Base-by-base conservation (phyloP, 306 rosid genomes). In the Bauhinia variegata region DNA sequence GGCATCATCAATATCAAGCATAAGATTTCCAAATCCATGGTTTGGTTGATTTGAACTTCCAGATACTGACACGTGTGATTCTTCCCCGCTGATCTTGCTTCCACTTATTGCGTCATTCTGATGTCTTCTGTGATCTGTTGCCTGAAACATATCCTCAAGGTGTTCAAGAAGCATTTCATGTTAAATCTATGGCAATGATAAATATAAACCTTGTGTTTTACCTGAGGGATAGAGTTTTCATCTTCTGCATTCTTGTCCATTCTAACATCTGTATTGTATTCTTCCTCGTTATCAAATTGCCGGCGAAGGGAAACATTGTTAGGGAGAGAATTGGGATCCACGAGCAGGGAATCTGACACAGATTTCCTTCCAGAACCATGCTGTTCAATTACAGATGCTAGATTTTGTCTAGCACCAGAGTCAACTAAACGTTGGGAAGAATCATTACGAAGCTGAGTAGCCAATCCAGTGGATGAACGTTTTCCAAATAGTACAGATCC, bases 301-400 rank as follows among this genome's bases (percentile, higher is more conserved):
- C 80, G 89, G 49, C 89, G 79, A 43, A 87, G 92, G 57, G 98
- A 84, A 60, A 79, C 74, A 33, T 85, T 86, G 54, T 79, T 79
- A 38, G 91, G 50, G 64, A 55, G 84, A 50, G 81, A 72, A 82
- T 57, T 80, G 51, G 80, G 78, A 79, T 89, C 92, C 8, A 57
- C 31, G 67, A 78, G 74, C 36, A 84, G 60, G 70, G 89, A 78
- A 47, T 87, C 95, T 4, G 98, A 92, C 68, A 89, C 73, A 63
- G 98, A 92, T 79, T 81, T 87, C 81, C 98, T 82, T 69, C 96
- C 98, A 55, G 95, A 92, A 65, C 98, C 91, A 76, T 87, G 28
- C 28, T 23, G 96, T 43, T 87, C 96, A 60, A 82, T 79, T 65
- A 83, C 86, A 48, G 98, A 85, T 54, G 88, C 92, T 67, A 87